Evolutionary conservation across 1,139 yeast genomes (phyloP).

Genomic region (Diutina rugosa): DNA sequence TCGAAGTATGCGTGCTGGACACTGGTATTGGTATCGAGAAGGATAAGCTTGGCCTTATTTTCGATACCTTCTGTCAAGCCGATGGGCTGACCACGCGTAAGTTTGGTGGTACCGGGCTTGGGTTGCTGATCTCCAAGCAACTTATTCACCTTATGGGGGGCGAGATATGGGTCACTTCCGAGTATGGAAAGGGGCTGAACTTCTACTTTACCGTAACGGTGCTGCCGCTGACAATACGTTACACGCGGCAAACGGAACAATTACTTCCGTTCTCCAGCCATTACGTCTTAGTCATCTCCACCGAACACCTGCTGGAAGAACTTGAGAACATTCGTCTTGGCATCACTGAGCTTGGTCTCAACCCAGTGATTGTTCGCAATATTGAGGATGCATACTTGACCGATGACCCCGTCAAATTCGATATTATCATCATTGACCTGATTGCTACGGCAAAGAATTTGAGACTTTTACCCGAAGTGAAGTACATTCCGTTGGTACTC

Average conservation of each 20-base stretch:
- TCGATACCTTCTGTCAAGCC: conserved; percentile 85
- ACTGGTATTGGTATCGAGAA: conserved; percentile 83
- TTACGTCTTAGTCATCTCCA: conserved; percentile 55
- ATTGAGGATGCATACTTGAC: conserved; percentile 36
- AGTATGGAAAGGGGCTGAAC: conserved; percentile 71
- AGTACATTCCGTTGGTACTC: conserved; percentile 70
- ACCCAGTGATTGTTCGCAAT: conserved; percentile 36
- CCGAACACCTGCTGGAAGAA: conserved; percentile 43
- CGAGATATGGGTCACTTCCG: conserved; percentile 78
- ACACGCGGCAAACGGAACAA: conserved; percentile 54
- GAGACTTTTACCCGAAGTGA: conserved; percentile 58
- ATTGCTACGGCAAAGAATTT: conserved; percentile 61
- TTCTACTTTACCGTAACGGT: conserved; percentile 72
- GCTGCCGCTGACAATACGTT: conserved; percentile 55
- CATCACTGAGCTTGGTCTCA: conserved; percentile 30
- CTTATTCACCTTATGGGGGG: conserved; percentile 85
- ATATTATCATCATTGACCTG: conserved; percentile 72
- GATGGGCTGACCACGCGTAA: conserved; percentile 87
- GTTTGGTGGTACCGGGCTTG: conserved; percentile 78
- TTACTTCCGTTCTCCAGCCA: conserved; percentile 64
- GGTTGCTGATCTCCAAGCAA: conserved; percentile 76
- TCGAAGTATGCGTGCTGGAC: conserved; percentile 78
- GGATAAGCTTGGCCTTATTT: conserved; percentile 71
- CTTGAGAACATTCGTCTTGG: conserved; percentile 30
- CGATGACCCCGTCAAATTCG: conserved; percentile 48